Base-by-base conservation (phyloP, 805 yeast species). In the Pichia membranifaciens region DNA sequence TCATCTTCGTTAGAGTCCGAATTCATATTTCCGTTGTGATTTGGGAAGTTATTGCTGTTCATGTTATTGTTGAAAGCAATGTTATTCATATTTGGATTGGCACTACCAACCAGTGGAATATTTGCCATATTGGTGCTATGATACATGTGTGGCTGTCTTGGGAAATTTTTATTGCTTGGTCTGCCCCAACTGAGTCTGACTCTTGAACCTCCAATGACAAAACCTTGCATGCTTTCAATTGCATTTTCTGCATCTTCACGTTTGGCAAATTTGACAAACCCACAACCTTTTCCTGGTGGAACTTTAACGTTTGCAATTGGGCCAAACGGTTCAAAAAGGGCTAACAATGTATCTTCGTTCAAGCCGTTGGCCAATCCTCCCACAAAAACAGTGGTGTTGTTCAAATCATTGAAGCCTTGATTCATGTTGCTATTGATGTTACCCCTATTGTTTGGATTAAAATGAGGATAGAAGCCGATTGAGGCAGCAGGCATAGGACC, bases 221-320 rank as follows among this genome's bases (percentile, higher is more conserved):
- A 84, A 1, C 95, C 95, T 63, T 85, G 88, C 85, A 85, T 79
- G 3, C 83, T 82, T 36, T 79, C 75, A 46, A 85, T 83, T 6
- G 95, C 88, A 36, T 78, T 81, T 62, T 84, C 87, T 1, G 93
- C 93, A 55, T 82, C 86, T 55, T 78, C 82, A 51, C 86, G 69
- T 32, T 71, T 69, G n/a, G 76, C 68, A 60, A 79, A 85, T 58
- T 79, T 81, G 48, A 85, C 82, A 63, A 84, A 84, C 1, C 90
- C 95, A 67, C 91, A 84, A 50, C 85, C 84, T 59, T 84, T 85
- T 13, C 88, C 87, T 1, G 79, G 81, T 7, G 91, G 91, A 40
- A 85, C 82, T 58, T 82, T 84, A 38, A 85, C 83, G 54, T 80
- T 82, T 23, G 74, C 65, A 32, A 85, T 80, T 17, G 69, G 62